A percentile compares a stretch with the other conserved stretches of the same genome.
Evolutionary conservation across 495 filamentous ascomycete species (phyloP).

Genomic region (Cryomyces antarcticus): DNA sequence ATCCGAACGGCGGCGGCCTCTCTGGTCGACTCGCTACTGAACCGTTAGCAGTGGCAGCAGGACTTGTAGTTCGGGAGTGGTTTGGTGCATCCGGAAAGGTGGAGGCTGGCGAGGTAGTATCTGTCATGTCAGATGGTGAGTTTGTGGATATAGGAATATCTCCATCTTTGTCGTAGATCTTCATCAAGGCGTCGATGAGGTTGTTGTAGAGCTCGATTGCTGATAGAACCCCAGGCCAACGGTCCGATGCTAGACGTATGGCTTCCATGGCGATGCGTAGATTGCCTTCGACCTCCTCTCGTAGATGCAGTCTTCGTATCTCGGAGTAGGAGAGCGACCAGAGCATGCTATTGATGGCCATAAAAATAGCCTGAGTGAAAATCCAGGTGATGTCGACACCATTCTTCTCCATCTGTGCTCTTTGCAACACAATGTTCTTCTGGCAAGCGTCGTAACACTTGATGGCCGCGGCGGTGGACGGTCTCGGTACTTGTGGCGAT

Average conservation of each 20-base stretch:
- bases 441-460: slow-evolving; percentile 65
- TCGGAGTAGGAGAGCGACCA: slow-evolving; percentile 77
- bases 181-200: slow-evolving; percentile 63
- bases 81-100: slow-evolving; percentile 10
- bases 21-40: slow-evolving; percentile 13
- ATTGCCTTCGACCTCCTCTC: slow-evolving; percentile 49
- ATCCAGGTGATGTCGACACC: slow-evolving; percentile 81
- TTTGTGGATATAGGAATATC: slow-evolving; percentile 44
- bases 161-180: slow-evolving; percentile 48
- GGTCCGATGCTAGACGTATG: slow-evolving; percentile 50
- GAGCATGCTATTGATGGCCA: slow-evolving; percentile 67
- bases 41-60: slow-evolving; percentile 14
- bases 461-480: slow-evolving; percentile 48
- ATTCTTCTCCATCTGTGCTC: slow-evolving; percentile 49
- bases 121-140: slow-evolving; percentile 24
- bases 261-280: slow-evolving; percentile 52
- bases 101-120: slow-evolving; percentile 6
- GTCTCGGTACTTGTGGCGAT: slow-evolving; percentile 74
- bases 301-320: slow-evolving; percentile 45
- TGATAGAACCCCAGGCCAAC: slow-evolving; percentile 79
- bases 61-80: slow-evolving; percentile 15
- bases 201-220: slow-evolving; percentile 60
- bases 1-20: slow-evolving; percentile 11
- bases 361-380: slow-evolving; percentile 70
- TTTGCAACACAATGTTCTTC: slow-evolving; percentile 59